Evolutionary conservation across 2,329 filamentous ascomycete species (phyloP).

Genomic region (Clarireedia paspali): DNA sequence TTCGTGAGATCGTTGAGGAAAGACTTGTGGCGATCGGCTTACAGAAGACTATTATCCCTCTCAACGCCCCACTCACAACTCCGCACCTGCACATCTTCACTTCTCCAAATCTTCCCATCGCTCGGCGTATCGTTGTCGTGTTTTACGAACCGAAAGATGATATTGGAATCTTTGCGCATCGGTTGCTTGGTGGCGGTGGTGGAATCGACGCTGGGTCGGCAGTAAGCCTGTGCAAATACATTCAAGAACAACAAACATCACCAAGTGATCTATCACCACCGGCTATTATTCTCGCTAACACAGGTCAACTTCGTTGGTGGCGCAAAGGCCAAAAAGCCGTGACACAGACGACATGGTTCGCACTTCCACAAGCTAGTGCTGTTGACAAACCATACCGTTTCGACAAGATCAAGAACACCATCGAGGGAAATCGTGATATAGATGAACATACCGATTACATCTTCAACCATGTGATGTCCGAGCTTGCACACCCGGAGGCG

Average conservation of each 20-base stretch:
- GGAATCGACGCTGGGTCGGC: slow-evolving; percentile 66
- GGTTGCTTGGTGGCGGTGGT: slow-evolving; percentile 53
- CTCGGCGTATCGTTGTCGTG: slow-evolving; percentile 61
- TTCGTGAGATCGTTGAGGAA: slow-evolving; percentile 50
- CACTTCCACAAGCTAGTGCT: slow-evolving; percentile 53
- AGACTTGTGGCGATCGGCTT: slow-evolving; percentile 58
- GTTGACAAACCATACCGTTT: slow-evolving; percentile 49
- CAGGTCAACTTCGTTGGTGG: slow-evolving; percentile 72
- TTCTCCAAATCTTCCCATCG: slow-evolving; percentile 45
- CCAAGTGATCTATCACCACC: slow-evolving; percentile 31
- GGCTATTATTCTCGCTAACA: slow-evolving; percentile 69
- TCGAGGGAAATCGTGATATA: slow-evolving; percentile 50
- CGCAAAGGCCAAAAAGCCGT: slow-evolving; percentile 53
- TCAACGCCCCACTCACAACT: slow-evolving; percentile 37
- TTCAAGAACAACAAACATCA: slow-evolving; percentile 27
- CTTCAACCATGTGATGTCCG: slow-evolving; percentile 54
- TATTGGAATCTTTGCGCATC: slow-evolving; percentile 66
- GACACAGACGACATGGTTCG: slow-evolving; percentile 47
- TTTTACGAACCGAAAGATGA: slow-evolving; percentile 67
- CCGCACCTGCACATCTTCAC: slow-evolving; percentile 65
- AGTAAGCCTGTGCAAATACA: slow-evolving; percentile 50
- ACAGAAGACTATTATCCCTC: slow-evolving; percentile 52
- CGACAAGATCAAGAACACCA: slow-evolving; percentile 47
- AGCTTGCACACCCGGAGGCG: slow-evolving; percentile 40
- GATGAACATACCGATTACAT: slow-evolving; percentile 58